Base-by-base conservation (phyloP, 768 basidiomycete species). In the Naganishia antarctica region DNA sequence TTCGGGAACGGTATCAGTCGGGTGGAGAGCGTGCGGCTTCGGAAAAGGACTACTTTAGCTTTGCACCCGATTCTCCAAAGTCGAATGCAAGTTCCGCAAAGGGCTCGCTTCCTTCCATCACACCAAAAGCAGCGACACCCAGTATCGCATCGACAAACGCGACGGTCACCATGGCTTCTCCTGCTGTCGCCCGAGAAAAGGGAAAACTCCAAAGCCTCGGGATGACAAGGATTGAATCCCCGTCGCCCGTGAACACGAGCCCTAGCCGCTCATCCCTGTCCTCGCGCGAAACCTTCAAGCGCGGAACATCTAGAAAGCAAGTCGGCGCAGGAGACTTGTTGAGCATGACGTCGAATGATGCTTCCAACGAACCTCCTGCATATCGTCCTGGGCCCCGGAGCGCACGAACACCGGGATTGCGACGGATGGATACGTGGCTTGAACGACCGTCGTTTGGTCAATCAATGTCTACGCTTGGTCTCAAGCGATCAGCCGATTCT, bases 301-400 rank as follows among this genome's bases (percentile, higher is more conserved):
- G 59, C 11, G 72, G 72, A 2, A 70, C 70, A 1, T 70, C 71
- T 45, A 66, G 76, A 31, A 69, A 73, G 60, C 71, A 78, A 63
- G 74, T 77, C 53, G 73, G 74, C 31, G 75, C 78, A 0, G 80
- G 80, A 23, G 79, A 80, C 69, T 69, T 80, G n/a, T 73, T 78
- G 53, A 76, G 76, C 60, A 81, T 80, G 79, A 76, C 76, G 0
- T 64, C 67, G 13, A 34, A 63, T 3, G 61, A 61, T n/a, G 58
- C 60, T 2, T 66, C 62, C 4, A 65, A 69, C 25, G 73, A 72
- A 21, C 73, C 71, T 5, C 69, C 75, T 0, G 73, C 70, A 53
- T 80, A 76, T 58, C 69, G 73, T 34, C 74, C 73, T 21, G 21
- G 62, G 6, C 31, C 29, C 2, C 60, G 59, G 23, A 58, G 41